A percentile compares a stretch with the other conserved stretches of the same genome.
Conservation (phyloP, 1,284 basidiomycete species). For the Cryptococcus amylolentus region DNA sequence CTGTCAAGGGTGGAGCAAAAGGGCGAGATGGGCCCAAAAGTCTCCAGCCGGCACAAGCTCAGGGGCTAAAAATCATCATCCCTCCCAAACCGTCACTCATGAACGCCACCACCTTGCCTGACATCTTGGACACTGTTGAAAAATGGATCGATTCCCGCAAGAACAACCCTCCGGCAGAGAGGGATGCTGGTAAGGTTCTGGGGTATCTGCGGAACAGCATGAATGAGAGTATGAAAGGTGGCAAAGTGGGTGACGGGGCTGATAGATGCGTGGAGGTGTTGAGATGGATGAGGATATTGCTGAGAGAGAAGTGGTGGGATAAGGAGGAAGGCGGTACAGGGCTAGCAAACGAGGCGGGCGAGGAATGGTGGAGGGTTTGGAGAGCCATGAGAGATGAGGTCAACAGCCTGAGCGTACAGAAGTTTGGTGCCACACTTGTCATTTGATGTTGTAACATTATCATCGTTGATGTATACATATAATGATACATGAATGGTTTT, state of each 20-base stretch:
- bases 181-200: slow-evolving; percentile 67
- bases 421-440: slow-evolving; percentile 61
- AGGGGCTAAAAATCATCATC: slow-evolving; percentile 1
- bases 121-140: slow-evolving; percentile 66
- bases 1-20: slow-evolving; percentile 9
- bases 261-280: slow-evolving; percentile 66
- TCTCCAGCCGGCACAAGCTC: not conserved
- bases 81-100: slow-evolving; percentile 46
- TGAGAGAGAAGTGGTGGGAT: slow-evolving; percentile 25
- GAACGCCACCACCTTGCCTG: slow-evolving; percentile 51
- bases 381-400: slow-evolving; percentile 61
- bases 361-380: slow-evolving; percentile 70
- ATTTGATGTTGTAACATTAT: slow-evolving; percentile 6
- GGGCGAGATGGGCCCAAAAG: not conserved
- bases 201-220: slow-evolving; percentile 66
- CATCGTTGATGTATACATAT: not conserved
- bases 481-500: not conserved
- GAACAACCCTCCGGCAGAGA: slow-evolving; percentile 57
- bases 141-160: slow-evolving; percentile 64
- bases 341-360: slow-evolving; percentile 35
- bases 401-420: slow-evolving; percentile 59
- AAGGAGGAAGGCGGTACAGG: slow-evolving; percentile 8
- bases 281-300: slow-evolving; percentile 63
- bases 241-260: slow-evolving; percentile 52
- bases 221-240: slow-evolving; percentile 54